These are phyloP conservation scores for Synchytrium microbalum DNA, from an alignment of 371 early-diverging fungal species.

Conservation along the genomic window DNA sequence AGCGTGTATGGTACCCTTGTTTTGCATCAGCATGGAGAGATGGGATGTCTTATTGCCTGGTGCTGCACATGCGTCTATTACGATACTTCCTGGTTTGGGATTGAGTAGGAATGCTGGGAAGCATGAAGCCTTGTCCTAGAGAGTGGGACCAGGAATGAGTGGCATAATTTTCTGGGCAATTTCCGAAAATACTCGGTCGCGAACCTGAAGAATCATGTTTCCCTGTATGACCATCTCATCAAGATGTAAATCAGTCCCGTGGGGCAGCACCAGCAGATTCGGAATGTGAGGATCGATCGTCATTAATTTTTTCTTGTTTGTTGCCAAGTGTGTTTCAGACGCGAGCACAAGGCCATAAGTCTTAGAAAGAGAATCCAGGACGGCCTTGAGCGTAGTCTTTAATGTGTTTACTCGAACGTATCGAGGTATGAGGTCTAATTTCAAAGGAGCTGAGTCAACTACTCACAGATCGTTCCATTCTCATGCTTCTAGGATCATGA, in stretches of 20 bases:
- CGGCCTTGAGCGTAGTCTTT: constrained; percentile 50
- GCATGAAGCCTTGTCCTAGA: constrained; percentile 89
- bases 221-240: constrained; percentile 67
- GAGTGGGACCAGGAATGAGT: too few species aligned
- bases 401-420: constrained; percentile 74
- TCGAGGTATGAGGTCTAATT: constrained; percentile 46
- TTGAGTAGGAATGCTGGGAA: constrained; percentile 89
- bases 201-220: constrained; percentile 74
- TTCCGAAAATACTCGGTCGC: not conserved
- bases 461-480: too few species aligned
- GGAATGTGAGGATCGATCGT: constrained; percentile 62
- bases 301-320: constrained; percentile 18
- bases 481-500: too few species aligned
- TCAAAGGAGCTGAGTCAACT: constrained; percentile 6
- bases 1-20: constrained; percentile 87
- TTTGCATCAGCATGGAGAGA: constrained; percentile 82
- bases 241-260: constrained; percentile 77
- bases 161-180: too few species aligned
- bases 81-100: constrained; percentile 61
- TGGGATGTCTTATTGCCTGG: constrained; percentile 99
- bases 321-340: not conserved
- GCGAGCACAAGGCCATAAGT: constrained; percentile 19
- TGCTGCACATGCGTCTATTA: constrained; percentile 92
- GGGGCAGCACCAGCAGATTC: constrained; percentile 78
- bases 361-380: constrained; percentile 53